Evolutionary conservation across 1,284 basidiomycete species (phyloP).

Genomic region (Pseudozyma hubeiensis): DNA sequence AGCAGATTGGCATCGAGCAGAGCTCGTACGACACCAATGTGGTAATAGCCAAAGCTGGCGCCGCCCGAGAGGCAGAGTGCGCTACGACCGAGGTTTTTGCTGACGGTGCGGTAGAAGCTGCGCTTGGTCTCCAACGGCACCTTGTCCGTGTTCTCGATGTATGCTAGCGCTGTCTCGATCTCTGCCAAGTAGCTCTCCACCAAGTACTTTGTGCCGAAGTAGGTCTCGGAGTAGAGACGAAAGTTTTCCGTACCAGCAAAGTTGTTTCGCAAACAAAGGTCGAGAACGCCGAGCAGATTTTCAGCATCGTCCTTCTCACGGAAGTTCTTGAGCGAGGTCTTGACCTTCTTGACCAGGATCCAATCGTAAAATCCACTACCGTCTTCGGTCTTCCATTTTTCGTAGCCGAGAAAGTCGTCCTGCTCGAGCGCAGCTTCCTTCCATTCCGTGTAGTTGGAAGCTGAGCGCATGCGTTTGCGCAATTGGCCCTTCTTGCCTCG

Average conservation of each 20-base stretch:
- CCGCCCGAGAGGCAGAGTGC: conserved; percentile 95
- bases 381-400: conserved; percentile 63
- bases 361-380: conserved; percentile 66
- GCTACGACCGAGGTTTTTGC: conserved; percentile 87
- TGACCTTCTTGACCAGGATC: conserved; percentile 66
- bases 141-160: conserved; percentile 64
- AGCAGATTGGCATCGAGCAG: conserved; percentile 87
- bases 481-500: conserved; percentile 83
- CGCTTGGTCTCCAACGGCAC: conserved; percentile 88
- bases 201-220: conserved; percentile 67
- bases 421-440: conserved; percentile 81
- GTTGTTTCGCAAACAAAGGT: conserved; percentile 90
- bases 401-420: conserved; percentile 73
- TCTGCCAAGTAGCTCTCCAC: conserved; percentile 62
- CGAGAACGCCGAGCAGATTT: conserved; percentile 85
- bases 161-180: conserved; percentile 51
- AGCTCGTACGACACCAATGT: conserved; percentile 90
- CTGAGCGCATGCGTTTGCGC: conserved; percentile 79
- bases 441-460: conserved; percentile 83
- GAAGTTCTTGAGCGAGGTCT: conserved; percentile 72
- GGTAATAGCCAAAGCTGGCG: conserved; percentile 88
- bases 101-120: conserved; percentile 88
- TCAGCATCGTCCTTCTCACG: conserved; percentile 78
- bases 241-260: conserved; percentile 94
- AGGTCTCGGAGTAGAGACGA: conserved; percentile 88